Evolutionary conservation across 208 protist genomes (phyloP).

Genomic region (Vickermania ingenoplastis): DNA sequence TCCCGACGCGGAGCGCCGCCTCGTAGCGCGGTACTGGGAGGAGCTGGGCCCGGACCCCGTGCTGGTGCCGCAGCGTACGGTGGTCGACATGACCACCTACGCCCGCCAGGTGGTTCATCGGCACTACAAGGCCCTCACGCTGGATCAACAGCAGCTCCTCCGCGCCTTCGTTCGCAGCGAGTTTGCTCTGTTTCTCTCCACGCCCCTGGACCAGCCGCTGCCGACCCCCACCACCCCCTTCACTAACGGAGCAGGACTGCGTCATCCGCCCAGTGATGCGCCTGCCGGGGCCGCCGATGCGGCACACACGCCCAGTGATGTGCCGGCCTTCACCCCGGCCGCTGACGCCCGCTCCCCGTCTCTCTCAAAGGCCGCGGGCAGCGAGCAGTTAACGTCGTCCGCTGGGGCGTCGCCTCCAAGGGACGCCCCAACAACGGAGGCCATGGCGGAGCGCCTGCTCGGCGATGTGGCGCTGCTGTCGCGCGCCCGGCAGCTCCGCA

Average conservation of each 20-base stretch:
- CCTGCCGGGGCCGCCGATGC: no score
- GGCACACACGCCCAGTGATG: no score
- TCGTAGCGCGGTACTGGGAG: background rate
- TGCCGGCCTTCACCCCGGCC: no score
- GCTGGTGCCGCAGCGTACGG: background rate
- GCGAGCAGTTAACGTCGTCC: no score
- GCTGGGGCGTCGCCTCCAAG: no score
- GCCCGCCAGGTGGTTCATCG: background rate
- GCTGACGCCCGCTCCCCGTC: no score
- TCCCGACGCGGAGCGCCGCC: background rate
- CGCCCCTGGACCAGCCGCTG: background rate
- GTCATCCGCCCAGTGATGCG: no score
- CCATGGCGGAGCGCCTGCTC: background rate
- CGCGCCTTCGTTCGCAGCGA: background rate
- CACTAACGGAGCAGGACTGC: no score
- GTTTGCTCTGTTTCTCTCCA: background rate
- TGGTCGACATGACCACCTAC: background rate
- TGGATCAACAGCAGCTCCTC: constrained; percentile 3
- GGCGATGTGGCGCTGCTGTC: background rate
- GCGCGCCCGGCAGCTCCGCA: constrained; percentile 16
- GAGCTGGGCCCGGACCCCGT: background rate
- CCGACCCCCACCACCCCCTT: no score
- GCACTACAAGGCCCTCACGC: background rate
- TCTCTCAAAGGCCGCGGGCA: no score
- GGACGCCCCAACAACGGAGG: no score